Base-by-base conservation (phyloP, 352 stramenopile species). In the Phytophthora megakarya region DNA sequence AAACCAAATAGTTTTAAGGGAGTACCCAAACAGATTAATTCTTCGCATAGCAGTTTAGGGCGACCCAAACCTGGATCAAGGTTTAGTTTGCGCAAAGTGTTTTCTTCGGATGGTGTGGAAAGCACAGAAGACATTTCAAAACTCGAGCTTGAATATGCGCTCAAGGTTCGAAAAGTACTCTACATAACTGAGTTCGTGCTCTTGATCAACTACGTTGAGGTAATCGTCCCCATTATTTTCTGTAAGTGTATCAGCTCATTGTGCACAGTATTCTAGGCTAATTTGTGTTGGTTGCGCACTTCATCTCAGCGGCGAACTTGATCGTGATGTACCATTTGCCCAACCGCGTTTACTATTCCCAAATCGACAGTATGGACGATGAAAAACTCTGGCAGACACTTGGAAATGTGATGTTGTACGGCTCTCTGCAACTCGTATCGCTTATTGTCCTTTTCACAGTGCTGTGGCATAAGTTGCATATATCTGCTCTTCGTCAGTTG, bases 161-260 rank as follows among this genome's bases (percentile, higher is more conserved):
- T 60, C 0, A 39, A 65, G 11, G 46, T 67, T 0, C 47, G 68
- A 5, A 45, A 68, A 28, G 38, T 81, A 32, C 60, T 85, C 3
- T 77, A 82, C 33, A 60, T 80, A 43, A 75, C 76, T 3, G 73
- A 83, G 63, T 86, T 80, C 12, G 26, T 83, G 16, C 21, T 82
- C 19, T 53, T 82, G 45, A 61, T 76, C 37, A 76, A 85, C 47
- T 81, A 72, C 23, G 61, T 75, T 3, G 71, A 82, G 32, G 69
- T 79, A 4, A 59, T 75, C 23, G 65, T 85, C 15, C 72, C 76
- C 6, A 16, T 73, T 4, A 71, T 83, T 23, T 81, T 81, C 51
- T 62, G 73, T 81, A 57, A 60, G 67, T 72, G 54, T 28, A 12
- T 5, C 16, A 37, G 28, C n/a, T n/a, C n/a, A n/a, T n/a, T n/a